phyloP scores from a whole-genome alignment of 805 yeast genomes.

The Candida suzukii region DNA sequence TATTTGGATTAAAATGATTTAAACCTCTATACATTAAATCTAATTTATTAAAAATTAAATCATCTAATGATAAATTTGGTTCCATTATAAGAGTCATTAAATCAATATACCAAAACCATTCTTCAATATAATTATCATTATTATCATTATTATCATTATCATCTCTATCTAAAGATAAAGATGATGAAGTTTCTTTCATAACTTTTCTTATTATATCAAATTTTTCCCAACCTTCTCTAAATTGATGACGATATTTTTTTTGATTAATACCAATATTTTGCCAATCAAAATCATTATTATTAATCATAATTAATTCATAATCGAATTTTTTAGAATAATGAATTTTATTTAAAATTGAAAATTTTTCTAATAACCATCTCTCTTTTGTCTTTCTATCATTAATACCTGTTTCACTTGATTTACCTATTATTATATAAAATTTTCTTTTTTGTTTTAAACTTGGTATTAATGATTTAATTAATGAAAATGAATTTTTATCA shows the following conservation, averaged over 20 bases:
- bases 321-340: slow-evolving; percentile 41
- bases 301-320: slow-evolving; percentile 35
- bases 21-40: slow-evolving; percentile 25
- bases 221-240: slow-evolving; percentile 41
- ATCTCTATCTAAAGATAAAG: too few species aligned
- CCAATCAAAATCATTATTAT: slow-evolving; percentile 10
- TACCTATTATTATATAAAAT: slow-evolving; percentile 31
- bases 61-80: slow-evolving; percentile 28
- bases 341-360: slow-evolving; percentile 40
- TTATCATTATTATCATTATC: slow-evolving; percentile 9
- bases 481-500: background rate
- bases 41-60: slow-evolving; percentile 24
- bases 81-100: slow-evolving; percentile 34
- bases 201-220: slow-evolving; percentile 28
- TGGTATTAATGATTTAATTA: background rate
- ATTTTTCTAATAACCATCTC: slow-evolving; percentile 40
- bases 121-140: slow-evolving; percentile 16
- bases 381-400: slow-evolving; percentile 31
- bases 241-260: slow-evolving; percentile 42
- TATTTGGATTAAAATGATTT: slow-evolving; percentile 29
- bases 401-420: slow-evolving; percentile 34
- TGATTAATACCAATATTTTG: slow-evolving; percentile 33
- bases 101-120: slow-evolving; percentile 38
- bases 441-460: slow-evolving; percentile 19
- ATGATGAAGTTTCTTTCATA: slow-evolving; percentile 25